phyloP scores from a whole-genome alignment of 805 yeast species.

The Candida jianshihensis region DNA sequence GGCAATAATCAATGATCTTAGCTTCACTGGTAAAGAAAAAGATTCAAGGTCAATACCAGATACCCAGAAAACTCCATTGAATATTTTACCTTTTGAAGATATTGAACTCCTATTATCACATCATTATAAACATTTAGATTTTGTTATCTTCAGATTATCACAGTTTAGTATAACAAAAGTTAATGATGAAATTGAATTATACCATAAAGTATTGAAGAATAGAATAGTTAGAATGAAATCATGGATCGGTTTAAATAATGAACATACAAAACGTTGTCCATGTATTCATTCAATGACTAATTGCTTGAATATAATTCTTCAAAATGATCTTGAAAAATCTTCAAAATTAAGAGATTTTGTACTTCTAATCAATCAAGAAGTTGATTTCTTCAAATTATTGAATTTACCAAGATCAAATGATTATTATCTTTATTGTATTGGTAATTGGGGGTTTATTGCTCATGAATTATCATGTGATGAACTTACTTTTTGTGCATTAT shows the following conservation, averaged over 20 bases:
- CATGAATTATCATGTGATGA: slow-evolving; percentile 61
- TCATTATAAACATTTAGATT: slow-evolving; percentile 20
- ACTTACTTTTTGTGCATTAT: slow-evolving; percentile 49
- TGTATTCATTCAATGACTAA: slow-evolving; percentile 30
- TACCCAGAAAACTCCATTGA: slow-evolving; percentile 3
- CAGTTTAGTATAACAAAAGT: slow-evolving; percentile 12
- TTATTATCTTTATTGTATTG: slow-evolving; percentile 32
- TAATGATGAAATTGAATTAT: slow-evolving; percentile 13
- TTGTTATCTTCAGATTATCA: slow-evolving; percentile 11
- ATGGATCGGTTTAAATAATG: slow-evolving; percentile 34
- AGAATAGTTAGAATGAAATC: slow-evolving; percentile 32
- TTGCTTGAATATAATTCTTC: slow-evolving; percentile 20
- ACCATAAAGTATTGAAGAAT: slow-evolving; percentile 17
- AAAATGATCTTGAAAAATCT: slow-evolving; percentile 11
- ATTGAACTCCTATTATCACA: slow-evolving; percentile 8
- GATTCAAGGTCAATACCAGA: too few species aligned
- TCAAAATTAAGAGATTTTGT: slow-evolving; percentile 12
- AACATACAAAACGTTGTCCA: slow-evolving; percentile 14
- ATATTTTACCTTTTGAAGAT: slow-evolving; percentile 9
- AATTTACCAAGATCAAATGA: slow-evolving; percentile 18
- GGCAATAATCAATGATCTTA: slow-evolving; percentile 16
- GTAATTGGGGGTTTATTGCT: slow-evolving; percentile 67
- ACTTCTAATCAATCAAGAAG: slow-evolving; percentile 19
- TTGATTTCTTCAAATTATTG: slow-evolving; percentile 23
- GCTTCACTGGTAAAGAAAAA: too few species aligned